Base-by-base conservation (phyloP, 2,329 filamentous ascomycete species). In the Stagonosporopsis rhizophila region DNA sequence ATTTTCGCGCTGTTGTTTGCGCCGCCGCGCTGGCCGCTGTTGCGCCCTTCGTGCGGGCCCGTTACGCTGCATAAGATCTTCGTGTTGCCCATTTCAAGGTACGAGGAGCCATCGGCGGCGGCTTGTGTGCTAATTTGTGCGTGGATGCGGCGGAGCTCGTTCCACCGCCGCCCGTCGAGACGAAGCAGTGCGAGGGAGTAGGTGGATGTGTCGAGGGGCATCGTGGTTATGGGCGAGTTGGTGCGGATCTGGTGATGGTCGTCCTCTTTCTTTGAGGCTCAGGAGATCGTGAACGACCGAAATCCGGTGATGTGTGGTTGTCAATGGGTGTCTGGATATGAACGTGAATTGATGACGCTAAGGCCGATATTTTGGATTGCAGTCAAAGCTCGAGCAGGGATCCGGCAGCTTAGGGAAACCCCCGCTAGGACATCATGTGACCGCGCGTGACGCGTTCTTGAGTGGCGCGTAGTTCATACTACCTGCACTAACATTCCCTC, bases 1-100 rank as follows among this genome's bases (percentile, higher is more conserved):
- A 98, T 86, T 47, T 87, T 85, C 4, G 89, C 90, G 20, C 83
- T 84, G 20, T 74, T 77, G 44, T 77, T 79, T 50, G 75, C 79
- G 2, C 79, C 80, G 0, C 75, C 75, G 14, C 81, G 77, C 9
- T 80, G 78, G 54, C 83, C 77, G 27, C 78, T 73, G 56, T 80
- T 76, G 65, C 83, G 78, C 45, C 84, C 83, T 77, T 99, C 95
- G 34, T 85, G 87, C 0, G 95, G 95, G 0, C 95, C 95, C 1
- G 88, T 87, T 44, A 99, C 88, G 22, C 93, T 92, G 78, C 94
- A 97, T 78, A 98, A 91, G 66, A 99, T 89, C 74, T 96, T 95
- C 20, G 95, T 99, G 79, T 98, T 96, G 68, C 95, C 95, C 89
- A 96, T 96, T 75, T 96, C 92, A 56, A 98, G 87, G 78, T 96